Conservation (phyloP, 2,329 filamentous ascomycete genomes). For the Fonsecaea pedrosoi region DNA sequence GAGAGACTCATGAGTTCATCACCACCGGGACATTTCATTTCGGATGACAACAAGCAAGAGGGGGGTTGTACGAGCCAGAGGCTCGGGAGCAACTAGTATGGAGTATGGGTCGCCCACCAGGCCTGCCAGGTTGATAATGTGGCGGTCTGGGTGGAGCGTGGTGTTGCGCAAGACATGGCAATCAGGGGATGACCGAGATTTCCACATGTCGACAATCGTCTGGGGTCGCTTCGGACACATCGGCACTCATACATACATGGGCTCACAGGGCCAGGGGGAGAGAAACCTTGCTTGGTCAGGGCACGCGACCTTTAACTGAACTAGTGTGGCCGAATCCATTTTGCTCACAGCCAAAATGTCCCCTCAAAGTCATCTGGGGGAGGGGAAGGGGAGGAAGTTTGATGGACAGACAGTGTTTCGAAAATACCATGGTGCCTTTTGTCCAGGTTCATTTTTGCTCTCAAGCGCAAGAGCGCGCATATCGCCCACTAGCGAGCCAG, state of each 20-base stretch:
- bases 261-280: neutral
- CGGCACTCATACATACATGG: neutral
- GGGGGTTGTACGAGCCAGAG: neutral
- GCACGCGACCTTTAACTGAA: neutral
- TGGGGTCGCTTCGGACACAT: neutral
- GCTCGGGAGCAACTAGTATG: neutral
- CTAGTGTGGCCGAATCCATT: neutral
- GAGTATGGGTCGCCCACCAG: neutral
- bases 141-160: neutral
- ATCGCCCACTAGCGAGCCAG: constrained; percentile 1
- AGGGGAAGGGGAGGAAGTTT: neutral
- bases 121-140: neutral
- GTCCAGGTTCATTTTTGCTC: neutral
- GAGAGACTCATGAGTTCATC: neutral
- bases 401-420: neutral
- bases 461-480: constrained; percentile 5
- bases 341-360: neutral
- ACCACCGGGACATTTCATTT: neutral
- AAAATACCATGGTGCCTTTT: constrained; percentile 5
- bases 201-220: constrained; percentile 3
- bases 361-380: neutral
- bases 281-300: neutral
- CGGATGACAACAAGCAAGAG: neutral
- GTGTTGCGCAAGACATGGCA: neutral
- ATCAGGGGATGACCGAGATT: neutral